Base-by-base conservation (phyloP, 2,329 filamentous ascomycete genomes). In the Coniochaeta sp. region DNA sequence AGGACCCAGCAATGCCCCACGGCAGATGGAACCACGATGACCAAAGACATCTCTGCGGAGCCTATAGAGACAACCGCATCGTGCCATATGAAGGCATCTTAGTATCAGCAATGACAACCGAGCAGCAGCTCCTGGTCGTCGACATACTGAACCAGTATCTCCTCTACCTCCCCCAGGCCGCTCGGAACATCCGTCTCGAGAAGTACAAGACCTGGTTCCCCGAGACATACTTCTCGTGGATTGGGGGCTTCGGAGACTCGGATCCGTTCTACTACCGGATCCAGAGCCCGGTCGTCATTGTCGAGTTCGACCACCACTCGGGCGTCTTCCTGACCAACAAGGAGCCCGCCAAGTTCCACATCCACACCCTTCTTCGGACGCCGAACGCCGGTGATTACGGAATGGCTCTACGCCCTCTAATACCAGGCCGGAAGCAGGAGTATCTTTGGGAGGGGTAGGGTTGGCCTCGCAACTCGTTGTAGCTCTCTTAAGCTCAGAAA, bases 191-290 rank as follows among this genome's bases (percentile, higher is more conserved):
- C 4, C 81, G 84, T 17, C 70, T 91, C 1, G 72, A 76, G 1
- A 78, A 86, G 42, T 77, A 87, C 55, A 76, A 78, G 57, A 68
- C 71, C 3, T 81, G 83, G 70, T 84, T 88, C 60, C 67, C 74
- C n/a, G 88, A 92, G 76, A 93, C 89, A 5, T 89, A 90, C 68
- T 93, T 91, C 69, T 84, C 82, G 69, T 93, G 90, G 89, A 92
- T 93, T 59, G 90, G 90, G 4, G 85, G 83, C 0, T 89, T 77
- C 62, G 83, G 79, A 0, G 79, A 89, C 58, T 73, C 82, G 0
- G 89, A 92, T 69, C 77, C 89, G 0, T 93, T 90, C 67, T 93
- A 93, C 72, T 93, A 87, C 67, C 81, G 90, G 0, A 81, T 93
- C 3, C 89, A 93, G 72, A 91, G 84, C 64, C 89, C 89, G 0